Conservation (phyloP, 139 green algal species). For the Volvox reticuliferus region DNA sequence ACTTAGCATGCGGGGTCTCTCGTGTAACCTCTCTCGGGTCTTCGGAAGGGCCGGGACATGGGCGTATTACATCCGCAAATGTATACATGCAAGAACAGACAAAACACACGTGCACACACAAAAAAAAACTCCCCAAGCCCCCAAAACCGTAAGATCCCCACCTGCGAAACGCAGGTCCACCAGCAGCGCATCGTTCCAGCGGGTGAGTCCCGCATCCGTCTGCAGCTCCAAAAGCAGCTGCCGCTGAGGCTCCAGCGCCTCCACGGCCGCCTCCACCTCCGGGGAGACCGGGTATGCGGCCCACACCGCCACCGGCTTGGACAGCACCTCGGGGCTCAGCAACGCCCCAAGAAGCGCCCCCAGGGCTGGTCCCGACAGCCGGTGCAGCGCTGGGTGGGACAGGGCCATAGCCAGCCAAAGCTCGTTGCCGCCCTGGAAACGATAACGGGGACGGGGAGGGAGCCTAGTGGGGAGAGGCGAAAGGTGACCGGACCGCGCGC, state of each 20-base stretch:
- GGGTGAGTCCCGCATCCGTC: constrained; percentile 54
- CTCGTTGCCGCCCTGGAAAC: constrained; percentile 81
- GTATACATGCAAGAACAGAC: too few relatives aligned
- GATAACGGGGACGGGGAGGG: not conserved
- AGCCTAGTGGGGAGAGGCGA: not conserved
- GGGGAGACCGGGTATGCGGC: constrained; percentile 65
- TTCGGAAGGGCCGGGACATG: too few relatives aligned
- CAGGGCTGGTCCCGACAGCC: constrained; percentile 71
- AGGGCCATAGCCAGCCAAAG: constrained; percentile 91
- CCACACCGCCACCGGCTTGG: constrained; percentile 40
- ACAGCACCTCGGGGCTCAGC: constrained; percentile 68
- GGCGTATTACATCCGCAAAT: too few relatives aligned
- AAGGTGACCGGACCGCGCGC: too few relatives aligned
- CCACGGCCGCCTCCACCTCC: constrained; percentile 19
- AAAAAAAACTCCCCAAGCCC: too few relatives aligned
- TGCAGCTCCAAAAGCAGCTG: constrained; percentile 72
- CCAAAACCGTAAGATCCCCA: not conserved
- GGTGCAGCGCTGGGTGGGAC: constrained; percentile 69
- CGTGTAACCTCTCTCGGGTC: too few relatives aligned
- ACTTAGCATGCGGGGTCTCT: too few relatives aligned
- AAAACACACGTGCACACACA: too few relatives aligned
- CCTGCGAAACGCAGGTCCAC: constrained; percentile 77
- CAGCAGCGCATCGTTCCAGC: constrained; percentile 69
- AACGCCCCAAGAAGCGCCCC: constrained; percentile 74
- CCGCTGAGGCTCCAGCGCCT: constrained; percentile 18